Evolutionary conservation across 441 rosid species (phyloP), one percentile per base, ranked within the genome.

Genomic region (Adansonia madagascariensis): DNA sequence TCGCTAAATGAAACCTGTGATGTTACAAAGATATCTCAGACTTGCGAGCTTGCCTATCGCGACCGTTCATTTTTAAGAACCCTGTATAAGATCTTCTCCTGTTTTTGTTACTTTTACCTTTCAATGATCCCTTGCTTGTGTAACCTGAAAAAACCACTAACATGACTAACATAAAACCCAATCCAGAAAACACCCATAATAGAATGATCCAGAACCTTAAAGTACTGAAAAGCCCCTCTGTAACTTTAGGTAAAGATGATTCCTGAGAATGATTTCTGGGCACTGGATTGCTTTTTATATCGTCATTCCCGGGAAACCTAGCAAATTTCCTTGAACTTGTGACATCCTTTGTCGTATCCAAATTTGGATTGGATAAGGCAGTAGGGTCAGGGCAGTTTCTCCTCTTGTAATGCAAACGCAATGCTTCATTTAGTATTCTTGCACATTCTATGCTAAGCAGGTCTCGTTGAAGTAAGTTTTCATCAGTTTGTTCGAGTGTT

Each of bases 391-490:
- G 85, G 83, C 99, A 96, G 44, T 91, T 91, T 77, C 91, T 88
- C 83, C 83, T 88, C 84, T 86, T 85, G 81, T 94, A 97, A 85
- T 96, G 98, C 83, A 91, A 81, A 39, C 55, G 71, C 75, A 96
- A 79, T 24, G 97, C 99, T 83, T 94, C 91, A 53, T 92, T 92
- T 17, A 96, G 86, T 72, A 79, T 92, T 82, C 82, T 88, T 27
- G 83, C 99, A 80, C 98, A 96, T 88, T 94, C 99, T 31, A 96
- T 89, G 85, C 98, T 94, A 61, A 96, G 96, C 66, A 91, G 91
- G 87, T 96, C 98, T 76, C 91, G 85, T 63, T 85, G 89, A 20
- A 79, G 86, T 79, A 72, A 67, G 74, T 87, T 65, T 24, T 85
- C 85, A 71, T 91, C 87, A 52, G 90, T 82, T 50, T 55, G 85